These are phyloP conservation scores for Ceratobasidium sp. DNA, from an alignment of 1,284 basidiomycete species.

Conservation along the genomic window DNA sequence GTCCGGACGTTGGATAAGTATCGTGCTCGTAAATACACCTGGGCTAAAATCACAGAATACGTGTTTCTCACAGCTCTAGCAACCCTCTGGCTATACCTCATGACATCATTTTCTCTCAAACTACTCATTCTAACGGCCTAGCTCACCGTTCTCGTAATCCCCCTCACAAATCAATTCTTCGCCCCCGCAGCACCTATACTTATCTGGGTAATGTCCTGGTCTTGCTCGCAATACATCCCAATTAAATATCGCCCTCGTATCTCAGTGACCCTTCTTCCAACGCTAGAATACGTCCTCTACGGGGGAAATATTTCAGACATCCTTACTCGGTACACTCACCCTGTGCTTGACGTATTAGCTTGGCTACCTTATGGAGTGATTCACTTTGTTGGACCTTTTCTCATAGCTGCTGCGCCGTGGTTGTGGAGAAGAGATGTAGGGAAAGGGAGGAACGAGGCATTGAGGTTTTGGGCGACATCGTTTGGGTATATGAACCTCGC, in stretches of 20 bases:
- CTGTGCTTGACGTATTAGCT: conserved; percentile 88
- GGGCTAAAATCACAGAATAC: not conserved
- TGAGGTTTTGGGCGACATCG: conserved; percentile 86
- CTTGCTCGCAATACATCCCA: conserved; percentile 85
- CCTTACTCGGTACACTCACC: conserved; percentile 92
- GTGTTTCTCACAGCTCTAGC: conserved; percentile 54
- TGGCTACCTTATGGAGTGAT: conserved; percentile 98
- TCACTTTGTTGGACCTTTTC: conserved; percentile 87
- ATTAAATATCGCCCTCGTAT: conserved; percentile 78
- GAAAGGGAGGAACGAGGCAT: conserved; percentile 63
- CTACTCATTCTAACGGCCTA: conserved; percentile 83
- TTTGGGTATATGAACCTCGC: conserved; percentile 95
- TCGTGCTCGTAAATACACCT: not conserved
- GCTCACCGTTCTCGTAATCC: conserved; percentile 64
- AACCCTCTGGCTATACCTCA: conserved; percentile 77
- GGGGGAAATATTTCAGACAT: conserved; percentile 98
- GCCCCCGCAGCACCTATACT: conserved; percentile 79
- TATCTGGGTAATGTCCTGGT: conserved; percentile 85
- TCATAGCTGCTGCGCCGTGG: conserved; percentile 81
- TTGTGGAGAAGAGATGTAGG: conserved; percentile 68
- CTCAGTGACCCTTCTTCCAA: conserved; percentile 92
- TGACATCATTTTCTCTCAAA: conserved; percentile 77
- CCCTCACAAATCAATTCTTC: conserved; percentile 92
- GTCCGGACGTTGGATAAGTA: not conserved
- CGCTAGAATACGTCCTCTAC: conserved; percentile 92